These are phyloP conservation scores for Glycine tomentella DNA, from an alignment of 306 rosid genomes.

Conservation along the genomic window DNA sequence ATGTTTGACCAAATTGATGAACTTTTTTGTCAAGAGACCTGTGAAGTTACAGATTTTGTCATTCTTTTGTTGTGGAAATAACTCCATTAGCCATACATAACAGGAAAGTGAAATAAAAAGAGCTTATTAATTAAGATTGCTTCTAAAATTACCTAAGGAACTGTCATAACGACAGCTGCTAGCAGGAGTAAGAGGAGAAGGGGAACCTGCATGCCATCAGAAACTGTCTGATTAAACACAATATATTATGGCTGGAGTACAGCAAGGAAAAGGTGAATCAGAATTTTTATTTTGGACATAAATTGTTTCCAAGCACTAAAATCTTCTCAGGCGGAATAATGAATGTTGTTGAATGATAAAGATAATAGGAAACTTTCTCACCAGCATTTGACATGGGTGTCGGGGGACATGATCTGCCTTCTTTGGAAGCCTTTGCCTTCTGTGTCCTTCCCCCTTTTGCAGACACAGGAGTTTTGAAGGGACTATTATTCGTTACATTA, in stretches of 20 bases:
- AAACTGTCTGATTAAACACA: conserved; percentile 41
- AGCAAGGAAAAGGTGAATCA: conserved; percentile 28
- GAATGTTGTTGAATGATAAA: conserved; percentile 35
- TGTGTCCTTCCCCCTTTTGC: conserved; percentile 78
- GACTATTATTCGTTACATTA: conserved; percentile 52
- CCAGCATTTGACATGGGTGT: conserved; percentile 85
- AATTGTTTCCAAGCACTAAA: conserved; percentile 38
- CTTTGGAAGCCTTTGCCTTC: conserved; percentile 75
- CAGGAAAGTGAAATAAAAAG: conserved; percentile 37
- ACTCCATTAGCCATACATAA: conserved; percentile 32
- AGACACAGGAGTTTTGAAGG: conserved; percentile 80
- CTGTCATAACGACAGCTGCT: conserved; percentile 93
- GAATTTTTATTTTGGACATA: conserved; percentile 16
- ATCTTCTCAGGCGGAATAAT: conserved; percentile 31
- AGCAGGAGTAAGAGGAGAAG: conserved; percentile 91
- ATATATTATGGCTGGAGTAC: not conserved
- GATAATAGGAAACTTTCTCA: conserved; percentile 45
- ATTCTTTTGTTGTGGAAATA: conserved; percentile 41
- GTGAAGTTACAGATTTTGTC: conserved; percentile 54
- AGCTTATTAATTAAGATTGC: no score
- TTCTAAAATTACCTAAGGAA: conserved; percentile 93
- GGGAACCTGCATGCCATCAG: conserved; percentile 68
- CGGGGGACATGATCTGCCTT: conserved; percentile 71
- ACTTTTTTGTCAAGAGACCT: conserved; percentile 97
- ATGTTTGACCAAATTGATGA: conserved; percentile 89